These are phyloP conservation scores for Ambrosia hybrid DNA, from an alignment of 140 eudicot genomes.

Conservation along the genomic window DNA sequence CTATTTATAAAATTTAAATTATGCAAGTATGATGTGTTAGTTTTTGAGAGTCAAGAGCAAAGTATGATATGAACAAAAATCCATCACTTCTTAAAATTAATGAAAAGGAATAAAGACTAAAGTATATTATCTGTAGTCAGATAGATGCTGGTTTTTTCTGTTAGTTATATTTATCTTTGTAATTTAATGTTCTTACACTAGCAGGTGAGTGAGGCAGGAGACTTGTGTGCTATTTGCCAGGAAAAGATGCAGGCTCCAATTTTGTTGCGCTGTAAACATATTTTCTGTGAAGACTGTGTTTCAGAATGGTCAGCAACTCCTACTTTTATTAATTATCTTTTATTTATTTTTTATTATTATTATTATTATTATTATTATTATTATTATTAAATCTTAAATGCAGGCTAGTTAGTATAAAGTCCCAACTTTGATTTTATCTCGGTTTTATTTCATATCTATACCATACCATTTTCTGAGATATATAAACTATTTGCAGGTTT, in stretches of 20 bases:
- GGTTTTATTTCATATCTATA: not conserved
- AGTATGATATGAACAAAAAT: not conserved
- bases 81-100: not conserved
- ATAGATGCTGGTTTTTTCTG: not conserved
- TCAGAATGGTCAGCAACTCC: slow-evolving; percentile 72
- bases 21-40: not conserved
- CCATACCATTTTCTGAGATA: not conserved
- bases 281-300: slow-evolving; percentile 92
- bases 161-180: not conserved
- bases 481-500: slow-evolving; percentile 32
- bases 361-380: too few species aligned
- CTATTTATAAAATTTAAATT: too few species aligned
- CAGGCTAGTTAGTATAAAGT: not conserved
- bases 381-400: too few species aligned
- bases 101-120: not conserved
- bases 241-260: slow-evolving; percentile 92
- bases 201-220: slow-evolving; percentile 85
- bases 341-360: too few species aligned
- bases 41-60: not conserved
- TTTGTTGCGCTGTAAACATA: slow-evolving; percentile 79
- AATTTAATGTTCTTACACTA: slow-evolving; percentile 5
- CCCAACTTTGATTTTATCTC: not conserved
- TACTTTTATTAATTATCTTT: not conserved
- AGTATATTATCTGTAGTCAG: not conserved
- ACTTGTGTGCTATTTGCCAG: slow-evolving; percentile 90